Base-by-base conservation (phyloP, 2,329 filamentous ascomycete genomes). In the Paraconiothyrium sp. region DNA sequence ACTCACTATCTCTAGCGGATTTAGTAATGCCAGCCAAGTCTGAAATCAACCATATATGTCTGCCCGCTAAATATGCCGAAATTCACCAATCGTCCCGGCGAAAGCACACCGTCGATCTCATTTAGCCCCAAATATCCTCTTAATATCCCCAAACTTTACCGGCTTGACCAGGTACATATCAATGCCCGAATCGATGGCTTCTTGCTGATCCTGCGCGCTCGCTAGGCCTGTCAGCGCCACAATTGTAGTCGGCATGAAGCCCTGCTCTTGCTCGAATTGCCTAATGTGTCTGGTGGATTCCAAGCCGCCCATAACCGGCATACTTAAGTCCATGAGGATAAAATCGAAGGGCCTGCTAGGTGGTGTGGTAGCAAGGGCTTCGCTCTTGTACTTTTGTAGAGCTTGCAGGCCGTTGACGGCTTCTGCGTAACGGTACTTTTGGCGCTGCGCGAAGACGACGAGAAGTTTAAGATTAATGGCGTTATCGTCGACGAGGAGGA, bases 371-470 rank as follows among this genome's bases (percentile, higher is more conserved):
- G 63, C 58, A 5, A 54, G 37, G 1, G 72, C 68, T 58, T 70
- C 64, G 1, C 52, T 46, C 47, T 72, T 74, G 60, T 59, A 76
- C 0, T 57, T 66, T 11, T 74, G 65, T 8, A 76, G 58, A 0
- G 76, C 76, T 63, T 77, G 67, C 24, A 76, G 72, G 13, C 76
- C 76, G 57, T 78, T 76, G 8, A 61, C 66, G 2, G 76, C 74
- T 64, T 75, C 69, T 7, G 57, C 58, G 59, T 73, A 76, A 16
- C 64, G 66, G 4, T 74, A 61, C 4, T 65, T 66, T 57, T 76
- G 68, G 11, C 73, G 74, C 50, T 71, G 71, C n/a, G 72, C 70
- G 51, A 84, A 84, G 68, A 83, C 82, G 20, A 79, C 74, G 34
- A 77, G 68, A 27, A 76, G 69, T 49, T 75, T 75, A 41, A 76